Base-by-base conservation (phyloP, 1,139 yeast genomes). In the Yamadazyma taylorii region DNA sequence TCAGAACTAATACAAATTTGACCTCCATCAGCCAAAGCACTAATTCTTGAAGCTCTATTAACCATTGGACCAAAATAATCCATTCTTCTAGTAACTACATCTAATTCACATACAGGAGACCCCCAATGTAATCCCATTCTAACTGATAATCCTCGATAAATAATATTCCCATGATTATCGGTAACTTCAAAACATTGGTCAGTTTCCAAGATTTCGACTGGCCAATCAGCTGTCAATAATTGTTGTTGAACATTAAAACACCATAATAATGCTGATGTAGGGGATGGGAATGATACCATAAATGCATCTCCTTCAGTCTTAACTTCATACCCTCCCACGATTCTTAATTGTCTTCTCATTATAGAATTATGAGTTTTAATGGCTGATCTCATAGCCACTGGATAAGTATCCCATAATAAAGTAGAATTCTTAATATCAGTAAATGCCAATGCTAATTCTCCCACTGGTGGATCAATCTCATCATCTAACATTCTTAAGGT, bases 101-200 rank as follows among this genome's bases (percentile, higher is more conserved):
- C 98, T 4, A 86, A 79, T 57, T 94, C 99, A 53, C 96, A 88
- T 33, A 92, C 97, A 0, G 99, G 98, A 1, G 85, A 73, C 40
- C 99, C 99, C 96, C 97, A 92, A 60, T 92, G 97, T 34, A 88
- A 78, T 43, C 98, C 98, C 97, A 92, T 92, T 54, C 99, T 78
- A 9, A 92, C 99, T 1, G 95, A 85, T 35, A 92, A 65, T 2
- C 99, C 99, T 41, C 95, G 71, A 60, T 83, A 92, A 6, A 92
- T 75, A 1, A 79, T 58, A 30, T 68, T 71, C 1, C 84, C 85
- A 11, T 73, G 59, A 8, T 72, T 71, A 58, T 88, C 96, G n/a
- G 81, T 72, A 3, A 90, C 78, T 49, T 85, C 85, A 48, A 89
- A 80, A 24, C 97, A 95, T 52, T 88, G 95, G 42, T 79, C 84